Percentiles rank a stretch among this genome's conserved stretches.
phyloP scores from a whole-genome alignment of 2,329 filamentous ascomycete genomes.

The Aspergillus sp. region DNA sequence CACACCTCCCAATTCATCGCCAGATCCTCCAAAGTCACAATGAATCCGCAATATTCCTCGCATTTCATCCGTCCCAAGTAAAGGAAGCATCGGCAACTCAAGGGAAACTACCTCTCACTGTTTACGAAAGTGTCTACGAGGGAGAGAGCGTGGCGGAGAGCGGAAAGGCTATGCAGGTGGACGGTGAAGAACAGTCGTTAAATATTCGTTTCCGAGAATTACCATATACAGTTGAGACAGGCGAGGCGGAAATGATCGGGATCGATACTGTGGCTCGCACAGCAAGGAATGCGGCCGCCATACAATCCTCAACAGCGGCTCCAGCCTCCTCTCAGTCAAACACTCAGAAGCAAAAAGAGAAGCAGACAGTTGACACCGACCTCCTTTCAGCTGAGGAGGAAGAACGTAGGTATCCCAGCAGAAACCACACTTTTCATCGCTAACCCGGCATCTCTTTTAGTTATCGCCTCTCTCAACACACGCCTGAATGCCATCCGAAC shows the following conservation, averaged over 20 bases:
- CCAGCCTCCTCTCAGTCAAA: constrained; percentile 8
- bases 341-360: constrained; percentile 31
- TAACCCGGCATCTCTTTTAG: constrained; percentile 14
- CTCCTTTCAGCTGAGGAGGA: constrained; percentile 61
- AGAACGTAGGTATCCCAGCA: constrained; percentile 50
- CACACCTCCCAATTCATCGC: constrained; percentile 71
- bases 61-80: constrained; percentile 72
- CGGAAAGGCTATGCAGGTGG: constrained; percentile 69
- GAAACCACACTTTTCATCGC: not conserved
- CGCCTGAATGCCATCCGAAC: constrained; percentile 94
- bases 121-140: constrained; percentile 84
- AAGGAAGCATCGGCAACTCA: constrained; percentile 57
- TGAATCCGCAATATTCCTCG: constrained; percentile 82
- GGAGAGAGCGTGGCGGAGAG: constrained; percentile 60
- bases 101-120: constrained; percentile 81
- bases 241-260: constrained; percentile 96
- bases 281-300: constrained; percentile 73
- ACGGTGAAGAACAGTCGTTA: constrained; percentile 59
- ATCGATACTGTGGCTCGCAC: constrained; percentile 89
- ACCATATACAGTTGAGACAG: constrained; percentile 85
- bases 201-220: constrained; percentile 78
- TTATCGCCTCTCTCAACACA: constrained; percentile 68
- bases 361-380: constrained; percentile 17
- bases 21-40: constrained; percentile 74
- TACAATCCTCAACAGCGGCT: constrained; percentile 33